Evolutionary conservation across 2,329 filamentous ascomycete genomes (phyloP).

Genomic region (Trichophyton verrucosum): DNA sequence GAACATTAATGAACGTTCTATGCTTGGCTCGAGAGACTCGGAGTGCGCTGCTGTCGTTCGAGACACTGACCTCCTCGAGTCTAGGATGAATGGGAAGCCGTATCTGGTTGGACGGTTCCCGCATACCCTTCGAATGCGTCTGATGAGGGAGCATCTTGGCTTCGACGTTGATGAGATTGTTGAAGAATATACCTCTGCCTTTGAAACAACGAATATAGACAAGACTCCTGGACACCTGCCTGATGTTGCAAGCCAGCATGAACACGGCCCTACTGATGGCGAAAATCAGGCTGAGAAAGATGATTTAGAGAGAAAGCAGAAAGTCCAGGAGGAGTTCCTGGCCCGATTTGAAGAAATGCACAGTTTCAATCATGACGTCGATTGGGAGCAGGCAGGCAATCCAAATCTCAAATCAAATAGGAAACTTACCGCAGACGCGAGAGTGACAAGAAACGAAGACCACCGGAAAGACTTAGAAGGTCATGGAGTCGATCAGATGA

Average conservation of each 20-base stretch:
- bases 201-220: slow-evolving; percentile 6
- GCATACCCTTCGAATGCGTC: slow-evolving; percentile 64
- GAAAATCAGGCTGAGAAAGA: slow-evolving; percentile 32
- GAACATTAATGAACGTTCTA: slow-evolving; percentile 59
- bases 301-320: slow-evolving; percentile 31
- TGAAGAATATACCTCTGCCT: slow-evolving; percentile 49
- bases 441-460: slow-evolving; percentile 47
- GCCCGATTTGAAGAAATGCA: slow-evolving; percentile 44
- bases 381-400: slow-evolving; percentile 48
- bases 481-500: slow-evolving; percentile 64
- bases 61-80: slow-evolving; percentile 58
- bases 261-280: slow-evolving; percentile 17
- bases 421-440: slow-evolving; percentile 44
- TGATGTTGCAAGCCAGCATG: background rate
- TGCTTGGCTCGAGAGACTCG: slow-evolving; percentile 72
- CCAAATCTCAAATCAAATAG: slow-evolving; percentile 44
- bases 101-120: slow-evolving; percentile 66
- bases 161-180: slow-evolving; percentile 71
- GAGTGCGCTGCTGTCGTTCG: slow-evolving; percentile 82
- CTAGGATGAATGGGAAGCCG: slow-evolving; percentile 58
- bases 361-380: slow-evolving; percentile 67
- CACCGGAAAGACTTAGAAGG: slow-evolving; percentile 69
- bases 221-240: background rate
- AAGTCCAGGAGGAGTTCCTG: slow-evolving; percentile 45
- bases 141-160: slow-evolving; percentile 87